Base-by-base conservation (phyloP, 1,284 basidiomycete species). In the Tilletiopsis washingtonensis region DNA sequence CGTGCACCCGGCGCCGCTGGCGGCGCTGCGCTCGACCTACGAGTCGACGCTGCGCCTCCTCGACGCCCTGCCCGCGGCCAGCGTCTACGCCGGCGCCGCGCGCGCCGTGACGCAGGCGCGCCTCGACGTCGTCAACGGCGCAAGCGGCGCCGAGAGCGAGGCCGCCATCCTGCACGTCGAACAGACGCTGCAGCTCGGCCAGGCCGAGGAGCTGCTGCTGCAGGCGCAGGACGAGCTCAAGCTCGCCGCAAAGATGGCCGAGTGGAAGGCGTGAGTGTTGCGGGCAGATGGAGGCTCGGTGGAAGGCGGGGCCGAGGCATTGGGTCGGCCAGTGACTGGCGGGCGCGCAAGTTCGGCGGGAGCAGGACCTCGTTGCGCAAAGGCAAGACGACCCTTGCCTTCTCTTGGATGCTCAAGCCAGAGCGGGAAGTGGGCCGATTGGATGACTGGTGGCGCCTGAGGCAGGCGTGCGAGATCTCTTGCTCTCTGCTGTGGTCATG, bases 241-340 rank as follows among this genome's bases (percentile, higher is more conserved):
- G 45, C 77, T 97, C 40, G 86, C 81, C 1, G 78, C 78, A 34
- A 88, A 88, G 77, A 89, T 97, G 85, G 72, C 84, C 21, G 86
- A 93, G 72, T 97, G 89, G 88, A 94, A 96, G 78, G 82, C 87
- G 91, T 98, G 75, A 77, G 89, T 86, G 40, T 9, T 17, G 42
- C 24, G 32, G 14, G 36, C 5, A n/a, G 2, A 19, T n/a, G n/a
- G n/a, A n/a, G n/a, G n/a, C n/a, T n/a, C n/a, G n/a, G n/a, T n/a
- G n/a, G n/a, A n/a, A 5, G 9, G 32, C 5, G 21, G 40, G 26
- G 17, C 36, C n/a, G n/a, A 37, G 36, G 36, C 36, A 37, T 5
- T 12, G 15, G 36, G 20, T 38, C 5, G 37, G 29, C 29, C 7
- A 38, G 9, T n/a, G 5, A 19, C 11, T 26, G 15, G 27, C 37